These are phyloP conservation scores for Larix kaempferi DNA, from an alignment of 75 land plant genomes.

Conservation along the genomic window DNA sequence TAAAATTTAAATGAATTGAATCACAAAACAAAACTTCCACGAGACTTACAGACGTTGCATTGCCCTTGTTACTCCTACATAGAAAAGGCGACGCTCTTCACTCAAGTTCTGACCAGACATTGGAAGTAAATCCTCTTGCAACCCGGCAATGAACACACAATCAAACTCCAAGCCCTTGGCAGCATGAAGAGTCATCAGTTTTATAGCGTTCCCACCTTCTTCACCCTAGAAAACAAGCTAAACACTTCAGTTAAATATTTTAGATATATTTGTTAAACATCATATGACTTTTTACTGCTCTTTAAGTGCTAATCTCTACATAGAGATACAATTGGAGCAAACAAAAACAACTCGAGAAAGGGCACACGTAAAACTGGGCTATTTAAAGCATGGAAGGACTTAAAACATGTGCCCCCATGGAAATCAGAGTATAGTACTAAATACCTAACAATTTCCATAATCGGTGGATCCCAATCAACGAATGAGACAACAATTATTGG, in stretches of 20 bases:
- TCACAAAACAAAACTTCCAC: neutral
- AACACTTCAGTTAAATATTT: neutral
- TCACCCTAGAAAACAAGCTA: neutral
- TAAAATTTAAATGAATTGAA: neutral
- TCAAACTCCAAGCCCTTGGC: constrained; percentile 32
- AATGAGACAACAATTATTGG: neutral
- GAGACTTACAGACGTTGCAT: constrained; percentile 17
- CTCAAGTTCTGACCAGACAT: neutral
- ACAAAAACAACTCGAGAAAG: neutral
- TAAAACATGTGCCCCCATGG: no score
- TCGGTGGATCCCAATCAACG: neutral
- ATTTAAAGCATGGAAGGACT: neutral
- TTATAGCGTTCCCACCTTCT: constrained; percentile 4
- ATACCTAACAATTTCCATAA: neutral
- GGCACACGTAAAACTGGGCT: neutral
- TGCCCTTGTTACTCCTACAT: constrained; percentile 36
- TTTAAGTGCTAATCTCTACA: neutral
- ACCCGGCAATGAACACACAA: constrained; percentile 19
- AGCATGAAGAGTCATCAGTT: constrained; percentile 27
- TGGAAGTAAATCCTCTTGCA: constrained; percentile 12
- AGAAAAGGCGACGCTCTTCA: constrained; percentile 31
- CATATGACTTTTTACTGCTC: neutral
- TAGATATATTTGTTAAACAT: neutral
- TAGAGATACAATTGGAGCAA: neutral
- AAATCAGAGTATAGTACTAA: no score